A percentile compares a stretch with the other conserved stretches of the same genome.
These are phyloP conservation scores for Penicillium italicum DNA, from an alignment of 2,329 filamentous ascomycete genomes.

Conservation along the genomic window DNA sequence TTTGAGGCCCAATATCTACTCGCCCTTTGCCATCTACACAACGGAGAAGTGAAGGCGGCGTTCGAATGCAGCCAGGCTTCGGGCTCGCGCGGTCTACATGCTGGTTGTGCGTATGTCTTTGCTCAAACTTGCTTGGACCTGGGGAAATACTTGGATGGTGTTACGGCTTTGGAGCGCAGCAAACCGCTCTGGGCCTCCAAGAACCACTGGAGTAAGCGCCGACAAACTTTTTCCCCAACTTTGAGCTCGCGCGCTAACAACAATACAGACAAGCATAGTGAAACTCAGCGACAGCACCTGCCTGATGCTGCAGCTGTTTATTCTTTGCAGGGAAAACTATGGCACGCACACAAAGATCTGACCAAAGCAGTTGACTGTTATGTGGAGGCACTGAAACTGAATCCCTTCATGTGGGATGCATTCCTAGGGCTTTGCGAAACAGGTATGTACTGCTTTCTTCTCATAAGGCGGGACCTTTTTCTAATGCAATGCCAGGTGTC, in stretches of 20 bases:
- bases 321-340: slow-evolving; percentile 82
- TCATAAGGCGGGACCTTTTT: slow-evolving; percentile 10
- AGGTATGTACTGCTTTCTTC: slow-evolving; percentile 39
- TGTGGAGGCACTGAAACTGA: slow-evolving; percentile 80
- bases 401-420: slow-evolving; percentile 98
- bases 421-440: slow-evolving; percentile 84
- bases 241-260: slow-evolving; percentile 3
- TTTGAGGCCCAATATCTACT: slow-evolving; percentile 79
- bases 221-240: slow-evolving; percentile 1
- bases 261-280: slow-evolving; percentile 63
- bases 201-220: slow-evolving; percentile 68
- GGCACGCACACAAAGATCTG: slow-evolving; percentile 72
- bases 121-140: slow-evolving; percentile 82
- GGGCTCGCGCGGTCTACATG: slow-evolving; percentile 67
- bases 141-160: slow-evolving; percentile 75
- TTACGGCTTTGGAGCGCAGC: slow-evolving; percentile 77
- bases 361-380: slow-evolving; percentile 82
- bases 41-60: slow-evolving; percentile 78
- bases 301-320: slow-evolving; percentile 82
- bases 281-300: slow-evolving; percentile 67
- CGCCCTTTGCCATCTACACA: slow-evolving; percentile 76
- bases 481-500: slow-evolving; percentile 65
- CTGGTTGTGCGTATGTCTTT: slow-evolving; percentile 88
- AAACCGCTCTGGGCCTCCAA: slow-evolving; percentile 70
- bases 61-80: slow-evolving; percentile 74